phyloP scores from a whole-genome alignment of 345 rosid genomes.

The Syzygium grande region DNA sequence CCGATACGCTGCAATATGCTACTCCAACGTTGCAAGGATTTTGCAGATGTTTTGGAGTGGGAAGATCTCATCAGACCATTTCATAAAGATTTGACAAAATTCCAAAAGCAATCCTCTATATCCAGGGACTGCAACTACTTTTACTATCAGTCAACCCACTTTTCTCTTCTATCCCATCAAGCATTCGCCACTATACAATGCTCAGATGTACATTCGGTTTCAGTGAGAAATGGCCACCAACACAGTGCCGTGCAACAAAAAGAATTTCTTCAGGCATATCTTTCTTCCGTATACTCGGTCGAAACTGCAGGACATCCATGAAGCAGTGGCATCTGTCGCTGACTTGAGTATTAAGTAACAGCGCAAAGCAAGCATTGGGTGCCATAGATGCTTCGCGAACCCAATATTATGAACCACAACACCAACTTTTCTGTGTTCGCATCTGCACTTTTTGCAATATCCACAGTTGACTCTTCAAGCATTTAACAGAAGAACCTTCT shows the following conservation, averaged over 20 bases:
- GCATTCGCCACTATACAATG: background rate
- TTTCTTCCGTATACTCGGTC: background rate
- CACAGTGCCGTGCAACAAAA: background rate
- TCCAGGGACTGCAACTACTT: background rate
- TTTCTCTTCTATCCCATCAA: background rate
- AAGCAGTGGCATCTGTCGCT: background rate
- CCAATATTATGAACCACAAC: background rate
- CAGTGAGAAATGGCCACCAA: background rate
- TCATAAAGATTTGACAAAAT: background rate
- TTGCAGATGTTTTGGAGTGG: background rate
- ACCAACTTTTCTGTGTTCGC: background rate
- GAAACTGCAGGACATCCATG: background rate
- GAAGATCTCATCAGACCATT: background rate
- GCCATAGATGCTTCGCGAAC: background rate
- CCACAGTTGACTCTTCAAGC: background rate
- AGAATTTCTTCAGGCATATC: background rate
- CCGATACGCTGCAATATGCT: background rate
- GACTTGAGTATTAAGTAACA: background rate
- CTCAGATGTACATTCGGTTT: background rate
- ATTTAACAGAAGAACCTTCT: constrained; percentile 48
- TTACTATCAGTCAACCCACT: background rate
- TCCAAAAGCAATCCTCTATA: background rate
- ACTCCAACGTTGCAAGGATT: background rate
- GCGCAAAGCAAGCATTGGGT: background rate
- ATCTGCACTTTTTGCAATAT: background rate